A percentile compares a stretch with the other conserved stretches of the same genome.
phyloP scores from a whole-genome alignment of 805 yeast genomes.

The Zygotorulaspora danielsina region DNA sequence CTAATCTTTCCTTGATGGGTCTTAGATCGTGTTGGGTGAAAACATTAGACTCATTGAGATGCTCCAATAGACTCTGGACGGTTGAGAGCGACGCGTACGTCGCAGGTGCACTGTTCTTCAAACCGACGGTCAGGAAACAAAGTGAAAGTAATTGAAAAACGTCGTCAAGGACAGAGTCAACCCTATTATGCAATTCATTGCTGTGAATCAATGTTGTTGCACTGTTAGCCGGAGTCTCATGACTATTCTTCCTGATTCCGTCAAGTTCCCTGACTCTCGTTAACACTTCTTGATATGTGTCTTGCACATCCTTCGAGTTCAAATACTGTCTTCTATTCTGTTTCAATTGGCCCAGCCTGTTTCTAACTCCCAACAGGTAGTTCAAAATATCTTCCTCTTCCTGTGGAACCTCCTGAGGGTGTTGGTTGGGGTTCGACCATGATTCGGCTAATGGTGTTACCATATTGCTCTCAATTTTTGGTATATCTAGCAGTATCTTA shows the following conservation, averaged over 20 bases:
- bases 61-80: conserved; percentile 77
- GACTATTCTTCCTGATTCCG: conserved; percentile 45
- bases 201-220: conserved; percentile 30
- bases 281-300: conserved; percentile 56
- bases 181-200: conserved; percentile 39
- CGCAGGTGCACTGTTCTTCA: conserved; percentile 87
- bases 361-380: conserved; percentile 42
- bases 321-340: conserved; percentile 62
- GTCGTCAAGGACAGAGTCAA: conserved; percentile 78
- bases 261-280: conserved; percentile 50
- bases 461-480: background rate
- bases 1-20: conserved; percentile 70
- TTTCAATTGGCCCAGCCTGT: conserved; percentile 45
- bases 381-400: conserved; percentile 39
- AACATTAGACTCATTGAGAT: conserved; percentile 72
- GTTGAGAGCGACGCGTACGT: conserved; percentile 87
- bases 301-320: conserved; percentile 62
- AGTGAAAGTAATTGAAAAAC: conserved; percentile 83
- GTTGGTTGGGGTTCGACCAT: conserved; percentile 12
- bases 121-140: conserved; percentile 87
- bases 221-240: conserved; percentile 16
- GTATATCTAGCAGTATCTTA: no score
- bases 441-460: conserved; percentile 4
- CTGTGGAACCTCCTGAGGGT: conserved; percentile 36
- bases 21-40: conserved; percentile 79